Percentiles rank a stretch among this genome's conserved stretches.
These are phyloP conservation scores for Pelargonium myrrhifolium DNA, from an alignment of 441 rosid genomes.

Conservation along the genomic window DNA sequence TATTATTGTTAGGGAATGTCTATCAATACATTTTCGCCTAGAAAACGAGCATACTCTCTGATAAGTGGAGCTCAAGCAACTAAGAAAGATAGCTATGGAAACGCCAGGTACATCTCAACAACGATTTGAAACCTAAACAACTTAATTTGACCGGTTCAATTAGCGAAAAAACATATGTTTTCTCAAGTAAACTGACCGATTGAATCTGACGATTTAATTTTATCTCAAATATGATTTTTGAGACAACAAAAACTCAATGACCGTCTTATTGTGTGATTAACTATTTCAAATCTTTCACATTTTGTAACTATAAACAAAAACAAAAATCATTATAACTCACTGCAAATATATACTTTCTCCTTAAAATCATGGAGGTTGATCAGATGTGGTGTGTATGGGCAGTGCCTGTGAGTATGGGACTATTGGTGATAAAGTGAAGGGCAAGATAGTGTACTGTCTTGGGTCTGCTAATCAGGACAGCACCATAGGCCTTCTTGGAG, in stretches of 20 bases:
- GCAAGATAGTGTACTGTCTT: conserved; percentile 59
- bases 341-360: too few species aligned
- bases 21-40: conserved; percentile 49
- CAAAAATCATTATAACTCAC: too few species aligned
- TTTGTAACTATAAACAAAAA: too few species aligned
- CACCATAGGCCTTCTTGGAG: conserved; percentile 35
- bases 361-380: too few species aligned
- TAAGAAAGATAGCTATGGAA: conserved; percentile 29
- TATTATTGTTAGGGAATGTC: conserved; percentile 42
- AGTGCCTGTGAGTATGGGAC: conserved; percentile 62
- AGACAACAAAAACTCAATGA: too few species aligned
- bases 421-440: conserved; percentile 47
- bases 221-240: too few species aligned
- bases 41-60: conserved; percentile 47
- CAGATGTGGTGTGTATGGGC: background rate
- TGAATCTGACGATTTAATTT: too few species aligned
- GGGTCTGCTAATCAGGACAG: conserved; percentile 39
- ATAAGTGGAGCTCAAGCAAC: conserved; percentile 55
- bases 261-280: too few species aligned
- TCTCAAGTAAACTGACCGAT: too few species aligned
- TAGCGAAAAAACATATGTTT: too few species aligned
- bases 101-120: conserved; percentile 35
- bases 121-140: background rate
- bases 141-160: background rate
- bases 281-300: too few species aligned